Evolutionary conservation across 495 filamentous ascomycete genomes (phyloP), one percentile per base, ranked within the genome.

Genomic region (Xylaria venustula): DNA sequence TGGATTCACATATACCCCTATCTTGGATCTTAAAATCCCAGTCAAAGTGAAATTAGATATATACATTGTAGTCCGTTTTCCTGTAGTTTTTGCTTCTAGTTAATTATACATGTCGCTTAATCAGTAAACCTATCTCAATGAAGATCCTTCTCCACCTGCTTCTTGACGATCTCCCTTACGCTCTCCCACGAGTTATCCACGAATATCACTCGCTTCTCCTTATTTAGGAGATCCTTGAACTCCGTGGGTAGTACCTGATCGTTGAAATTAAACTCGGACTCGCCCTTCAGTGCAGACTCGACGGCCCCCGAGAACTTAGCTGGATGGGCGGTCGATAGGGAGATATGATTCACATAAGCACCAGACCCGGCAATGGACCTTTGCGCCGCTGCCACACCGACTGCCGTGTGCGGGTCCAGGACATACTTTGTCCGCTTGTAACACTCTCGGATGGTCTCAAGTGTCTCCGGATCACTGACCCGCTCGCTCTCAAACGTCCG

Each of bases 271-370:
- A 92, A 97, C 0, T 79, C 83, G 7, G 76, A 64, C 71, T 88
- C 80, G 20, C 79, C 83, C 23, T 83, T 81, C 73, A 97, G 75
- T 1, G 92, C 92, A 36, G 86, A 65, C 58, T 88, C 83, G 4
- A 98, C 92, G 0, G 90, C 92, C 47, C 83, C 81, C 9, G 85
- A 84, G 70, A 97, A 97, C 74, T 98, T 98, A 41, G 93, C 93
- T 3, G 93, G 93, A 76, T 97, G 93, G 8, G 93, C 93, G 2
- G 93, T 98, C 5, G 90, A 89, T 5, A 97, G 84, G 2, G 91
- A 85, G 70, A 98, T 90, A 67, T 90, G 88, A 54, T 81, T 78
- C 19, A 75, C 77, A 23, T 74, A 64, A 14, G 76, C 73, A n/a
- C 82, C 78, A 17, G 58, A 17, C n/a, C 50, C 50, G 36, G 80